Base-by-base conservation (phyloP, 805 yeast genomes). In the Pichia ethanolica region DNA sequence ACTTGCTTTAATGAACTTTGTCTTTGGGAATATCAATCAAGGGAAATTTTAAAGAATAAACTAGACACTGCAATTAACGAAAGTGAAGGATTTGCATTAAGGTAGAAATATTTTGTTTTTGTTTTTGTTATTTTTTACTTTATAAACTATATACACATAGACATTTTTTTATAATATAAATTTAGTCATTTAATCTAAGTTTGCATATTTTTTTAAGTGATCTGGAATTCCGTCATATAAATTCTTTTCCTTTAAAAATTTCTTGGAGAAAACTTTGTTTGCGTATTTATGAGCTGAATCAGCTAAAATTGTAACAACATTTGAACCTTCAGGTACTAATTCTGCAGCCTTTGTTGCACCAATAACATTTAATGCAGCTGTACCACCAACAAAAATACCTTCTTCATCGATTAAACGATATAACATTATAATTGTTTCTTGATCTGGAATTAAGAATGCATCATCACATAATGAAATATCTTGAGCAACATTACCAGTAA, bases 1-100 rank as follows among this genome's bases (percentile, higher is more conserved):
- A 93, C 98, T 0, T 91, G 99, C 59, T 91, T 93, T 70, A 93
- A 91, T 62, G 96, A 91, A 69, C 63, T 91, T 27, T 84, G 91
- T 48, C 56, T 93, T 6, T 85, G 81, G 64, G 81, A 81, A 36
- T 91, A 91, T 63, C 56, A 66, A 12, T 61, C 77, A 6, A 69
- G 71, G 51, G 78, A 74, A n/a, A 79, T 77, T 53, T 68, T 93
- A 47, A 63, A 68, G 41, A 47, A 60, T 1, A 90, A 87, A 64
- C 64, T 91, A 50, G 61, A 69, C n/a, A 60, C 73, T 54, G 96
- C 97, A 0, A 75, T 91, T 20, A 68, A 74, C 42, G 95, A 85
- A 61, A 82, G 89, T 53, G 84, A 86, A 53, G 98, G 97, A 1
- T 93, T 91, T 71, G 97, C 93, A 11, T 44, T 65, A 39, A 35